phyloP scores from a whole-genome alignment of 2,329 filamentous ascomycete genomes.

The Aspergillus ustus region DNA sequence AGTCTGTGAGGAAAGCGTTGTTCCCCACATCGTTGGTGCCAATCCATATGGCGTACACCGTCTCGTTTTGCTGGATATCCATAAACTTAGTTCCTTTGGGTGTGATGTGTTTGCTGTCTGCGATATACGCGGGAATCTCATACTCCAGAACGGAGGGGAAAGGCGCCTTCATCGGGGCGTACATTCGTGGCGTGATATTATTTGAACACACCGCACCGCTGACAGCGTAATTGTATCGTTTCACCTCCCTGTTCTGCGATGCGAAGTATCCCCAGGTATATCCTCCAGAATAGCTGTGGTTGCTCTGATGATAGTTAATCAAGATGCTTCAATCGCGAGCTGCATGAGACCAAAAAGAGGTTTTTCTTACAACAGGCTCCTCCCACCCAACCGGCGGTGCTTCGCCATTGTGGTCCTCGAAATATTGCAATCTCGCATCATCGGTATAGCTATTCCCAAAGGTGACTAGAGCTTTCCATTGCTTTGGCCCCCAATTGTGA shows the following conservation, averaged over 20 bases:
- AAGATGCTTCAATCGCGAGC: not conserved
- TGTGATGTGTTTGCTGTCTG: conserved; percentile 32
- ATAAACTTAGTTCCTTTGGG: conserved; percentile 36
- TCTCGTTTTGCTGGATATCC: conserved; percentile 58
- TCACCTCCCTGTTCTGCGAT: conserved; percentile 58
- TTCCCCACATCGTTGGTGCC: conserved; percentile 79
- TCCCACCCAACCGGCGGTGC: conserved; percentile 65
- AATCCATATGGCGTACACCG: conserved; percentile 78
- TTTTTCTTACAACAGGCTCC: conserved; percentile 49
- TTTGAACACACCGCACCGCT: conserved; percentile 75
- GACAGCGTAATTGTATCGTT: conserved; percentile 71
- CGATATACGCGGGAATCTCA: conserved; percentile 54
- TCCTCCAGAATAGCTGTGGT: conserved; percentile 66
- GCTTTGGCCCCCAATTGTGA: conserved; percentile 21
- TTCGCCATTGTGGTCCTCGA: conserved; percentile 42
- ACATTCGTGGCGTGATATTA: conserved; percentile 62
- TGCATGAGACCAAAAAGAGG: not conserved
- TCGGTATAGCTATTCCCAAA: conserved; percentile 82
- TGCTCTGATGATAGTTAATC: conserved; percentile 38
- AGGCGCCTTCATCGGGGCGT: conserved; percentile 52
- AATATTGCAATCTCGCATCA: conserved; percentile 69
- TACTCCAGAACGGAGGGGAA: conserved; percentile 69
- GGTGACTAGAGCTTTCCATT: conserved; percentile 58
- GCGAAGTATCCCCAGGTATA: conserved; percentile 72
- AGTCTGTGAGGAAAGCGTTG: conserved; percentile 68